A percentile compares a stretch with the other conserved stretches of the same genome.
Conservation (phyloP, 2,329 filamentous ascomycete species). For the Ciborinia camelliae region DNA sequence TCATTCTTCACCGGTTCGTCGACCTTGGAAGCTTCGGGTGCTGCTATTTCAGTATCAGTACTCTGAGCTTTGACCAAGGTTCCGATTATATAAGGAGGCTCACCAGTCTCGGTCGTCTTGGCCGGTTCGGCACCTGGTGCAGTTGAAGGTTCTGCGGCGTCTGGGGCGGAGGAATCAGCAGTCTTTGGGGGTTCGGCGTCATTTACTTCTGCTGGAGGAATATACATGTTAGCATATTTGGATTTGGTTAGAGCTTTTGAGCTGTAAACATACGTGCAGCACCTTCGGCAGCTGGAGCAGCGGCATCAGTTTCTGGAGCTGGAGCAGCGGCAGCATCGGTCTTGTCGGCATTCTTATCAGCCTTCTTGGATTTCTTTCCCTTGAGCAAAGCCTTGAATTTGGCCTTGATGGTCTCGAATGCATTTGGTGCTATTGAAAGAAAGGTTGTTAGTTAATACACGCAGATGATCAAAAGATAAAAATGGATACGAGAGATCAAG, state of each 20-base stretch:
- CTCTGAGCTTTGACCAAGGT: conserved; percentile 13
- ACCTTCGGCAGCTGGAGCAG: conserved; percentile 25
- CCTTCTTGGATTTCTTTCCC: conserved; percentile 33
- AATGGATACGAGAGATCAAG: background rate
- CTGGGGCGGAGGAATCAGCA: conserved; percentile 21
- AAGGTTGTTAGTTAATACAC: background rate
- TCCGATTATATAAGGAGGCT: conserved; percentile 19
- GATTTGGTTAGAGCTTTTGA: too few species aligned
- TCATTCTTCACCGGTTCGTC: conserved; percentile 23
- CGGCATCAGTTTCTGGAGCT: conserved; percentile 20
- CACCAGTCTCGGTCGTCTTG: background rate
- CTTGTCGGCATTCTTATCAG: conserved; percentile 24
- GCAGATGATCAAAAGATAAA: background rate
- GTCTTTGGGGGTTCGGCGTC: conserved; percentile 21
- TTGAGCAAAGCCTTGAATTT: conserved; percentile 36
- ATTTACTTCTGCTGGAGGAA: conserved; percentile 23
- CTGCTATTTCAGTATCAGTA: conserved; percentile 20
- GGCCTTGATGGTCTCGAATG: conserved; percentile 33
- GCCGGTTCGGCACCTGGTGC: background rate
- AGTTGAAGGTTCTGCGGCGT: conserved; percentile 22
- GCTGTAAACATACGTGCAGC: conserved; percentile 5
- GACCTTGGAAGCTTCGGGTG: conserved; percentile 23
- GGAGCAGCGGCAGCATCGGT: conserved; percentile 19
- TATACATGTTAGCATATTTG: conserved; percentile 20
- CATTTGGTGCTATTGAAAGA: conserved; percentile 34